Percentiles rank a stretch among this genome's conserved stretches.
Evolutionary conservation across 2,329 filamentous ascomycete species (phyloP).

Genomic region (Ambrosiella beaveri): DNA sequence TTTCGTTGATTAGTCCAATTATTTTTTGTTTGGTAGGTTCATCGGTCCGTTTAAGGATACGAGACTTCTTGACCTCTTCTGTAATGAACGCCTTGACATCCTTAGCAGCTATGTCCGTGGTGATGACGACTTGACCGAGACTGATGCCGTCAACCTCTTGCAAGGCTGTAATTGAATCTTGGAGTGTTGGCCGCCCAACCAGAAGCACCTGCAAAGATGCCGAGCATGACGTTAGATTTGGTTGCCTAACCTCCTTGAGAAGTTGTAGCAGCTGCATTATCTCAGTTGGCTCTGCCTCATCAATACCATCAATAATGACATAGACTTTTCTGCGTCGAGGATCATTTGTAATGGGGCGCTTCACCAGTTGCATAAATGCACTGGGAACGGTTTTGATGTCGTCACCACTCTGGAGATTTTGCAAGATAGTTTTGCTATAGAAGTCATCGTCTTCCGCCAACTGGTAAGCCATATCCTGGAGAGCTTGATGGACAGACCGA

Average conservation of each 20-base stretch:
- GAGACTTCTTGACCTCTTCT: constrained; percentile 24
- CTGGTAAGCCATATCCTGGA: constrained; percentile 30
- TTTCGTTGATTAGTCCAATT: constrained; percentile 23
- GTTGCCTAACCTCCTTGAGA: constrained; percentile 12
- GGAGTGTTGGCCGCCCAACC: constrained; percentile 26
- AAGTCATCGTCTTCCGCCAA: constrained; percentile 28
- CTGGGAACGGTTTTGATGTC: constrained; percentile 28
- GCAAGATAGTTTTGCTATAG: constrained; percentile 26
- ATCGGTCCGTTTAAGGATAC: constrained; percentile 21
- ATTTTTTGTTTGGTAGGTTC: constrained; percentile 23
- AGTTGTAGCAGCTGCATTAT: constrained; percentile 21
- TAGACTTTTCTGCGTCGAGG: constrained; percentile 22
- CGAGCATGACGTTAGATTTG: not conserved
- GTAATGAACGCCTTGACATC: constrained; percentile 28
- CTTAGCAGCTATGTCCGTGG: constrained; percentile 23
- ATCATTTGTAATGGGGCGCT: constrained; percentile 23
- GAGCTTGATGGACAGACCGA: constrained; percentile 26
- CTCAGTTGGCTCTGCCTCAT: constrained; percentile 26
- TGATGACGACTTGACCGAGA: constrained; percentile 26
- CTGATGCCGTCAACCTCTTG: constrained; percentile 20
- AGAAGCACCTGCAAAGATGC: constrained; percentile 23
- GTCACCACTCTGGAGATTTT: constrained; percentile 21
- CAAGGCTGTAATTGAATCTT: constrained; percentile 22
- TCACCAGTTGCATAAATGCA: constrained; percentile 26
- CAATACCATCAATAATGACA: constrained; percentile 30